Evolutionary conservation across 345 rosid species (phyloP).

Genomic region (Camelina sativa): DNA sequence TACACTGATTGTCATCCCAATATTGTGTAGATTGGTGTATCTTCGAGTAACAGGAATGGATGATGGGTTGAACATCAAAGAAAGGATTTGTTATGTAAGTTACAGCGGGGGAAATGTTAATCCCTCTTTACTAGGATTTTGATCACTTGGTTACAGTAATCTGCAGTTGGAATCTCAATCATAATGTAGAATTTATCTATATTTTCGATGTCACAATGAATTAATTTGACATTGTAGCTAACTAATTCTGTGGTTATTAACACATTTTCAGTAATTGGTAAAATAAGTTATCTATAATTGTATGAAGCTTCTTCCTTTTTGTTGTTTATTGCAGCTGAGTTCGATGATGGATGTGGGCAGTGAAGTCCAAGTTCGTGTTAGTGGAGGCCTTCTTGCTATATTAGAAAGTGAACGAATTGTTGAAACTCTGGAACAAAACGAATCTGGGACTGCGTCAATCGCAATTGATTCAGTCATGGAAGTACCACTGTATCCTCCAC

Average conservation of each 20-base stretch:
- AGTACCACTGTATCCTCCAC: constrained; percentile 77
- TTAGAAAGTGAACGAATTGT: constrained; percentile 92
- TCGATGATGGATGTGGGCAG: constrained; percentile 97
- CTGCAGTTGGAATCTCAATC: constrained; percentile 9
- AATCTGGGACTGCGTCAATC: constrained; percentile 76
- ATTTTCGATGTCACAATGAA: constrained; percentile 1
- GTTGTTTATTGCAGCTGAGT: constrained; percentile 62
- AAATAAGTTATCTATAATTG: not conserved
- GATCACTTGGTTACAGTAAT: constrained; percentile 15
- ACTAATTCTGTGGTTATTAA: not conserved
- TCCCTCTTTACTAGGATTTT: not conserved
- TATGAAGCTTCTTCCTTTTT: not conserved
- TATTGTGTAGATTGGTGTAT: constrained; percentile 69
- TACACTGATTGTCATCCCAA: constrained; percentile 24
- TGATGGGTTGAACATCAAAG: constrained; percentile 82
- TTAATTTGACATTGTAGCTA: not conserved
- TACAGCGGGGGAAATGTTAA: not conserved
- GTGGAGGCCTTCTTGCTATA: constrained; percentile 96
- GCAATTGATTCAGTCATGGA: constrained; percentile 76
- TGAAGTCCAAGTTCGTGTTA: constrained; percentile 87
- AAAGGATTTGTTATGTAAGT: constrained; percentile 85
- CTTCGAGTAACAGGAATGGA: constrained; percentile 97
- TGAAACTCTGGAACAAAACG: constrained; percentile 80
- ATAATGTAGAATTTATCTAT: not conserved
- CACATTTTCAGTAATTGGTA: constrained; percentile 8